Base-by-base conservation (phyloP, 805 yeast genomes). In the Sugiyamaella floridensis region DNA sequence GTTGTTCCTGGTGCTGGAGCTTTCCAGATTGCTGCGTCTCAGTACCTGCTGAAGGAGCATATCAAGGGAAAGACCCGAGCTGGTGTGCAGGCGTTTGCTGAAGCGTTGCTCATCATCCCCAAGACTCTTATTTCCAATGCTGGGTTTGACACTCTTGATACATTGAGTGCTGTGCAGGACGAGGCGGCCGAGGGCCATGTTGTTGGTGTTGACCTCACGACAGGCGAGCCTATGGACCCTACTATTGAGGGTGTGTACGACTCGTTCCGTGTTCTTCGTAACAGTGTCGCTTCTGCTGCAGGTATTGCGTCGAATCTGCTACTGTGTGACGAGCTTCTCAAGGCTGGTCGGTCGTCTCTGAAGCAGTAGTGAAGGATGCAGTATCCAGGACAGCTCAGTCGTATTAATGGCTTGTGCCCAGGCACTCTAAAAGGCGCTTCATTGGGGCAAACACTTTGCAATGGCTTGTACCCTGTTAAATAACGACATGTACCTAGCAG, bases 1-100 rank as follows among this genome's bases (percentile, higher is more conserved):
- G 83, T 93, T 42, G 83, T 93, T 45, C 97, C 99, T 6, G 99
- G 99, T 57, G 99, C 93, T 1, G 99, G 99, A 53, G 93, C 98
- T 1, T 93, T 86, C 70, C 95, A 83, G 73, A 75, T 93, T 64
- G 83, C 95, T 51, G 88, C 92, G 54, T 79, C 89, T 50, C 78
- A 82, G 62, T 79, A 86, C 64, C 74, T 89, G 58, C 75, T 80
- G 49, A 50, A 60, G 51, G 66, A 80, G 45, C 78, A 82, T 52
- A 79, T 81, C 49, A 87, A 85, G 69, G 98, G 99, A 54, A 86
- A 87, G 69, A 79, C 82, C 57, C 86, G 89, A 70, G 82, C 93
- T 7, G 99, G 99, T 59, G 79, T 92, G 50, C 83, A 83, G 66
- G 97, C 98, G 0, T 93, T 89, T 70, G 87, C 96, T 15, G 98